phyloP scores from a whole-genome alignment of 2,329 filamentous ascomycete genomes.

The Alternaria sp. region DNA sequence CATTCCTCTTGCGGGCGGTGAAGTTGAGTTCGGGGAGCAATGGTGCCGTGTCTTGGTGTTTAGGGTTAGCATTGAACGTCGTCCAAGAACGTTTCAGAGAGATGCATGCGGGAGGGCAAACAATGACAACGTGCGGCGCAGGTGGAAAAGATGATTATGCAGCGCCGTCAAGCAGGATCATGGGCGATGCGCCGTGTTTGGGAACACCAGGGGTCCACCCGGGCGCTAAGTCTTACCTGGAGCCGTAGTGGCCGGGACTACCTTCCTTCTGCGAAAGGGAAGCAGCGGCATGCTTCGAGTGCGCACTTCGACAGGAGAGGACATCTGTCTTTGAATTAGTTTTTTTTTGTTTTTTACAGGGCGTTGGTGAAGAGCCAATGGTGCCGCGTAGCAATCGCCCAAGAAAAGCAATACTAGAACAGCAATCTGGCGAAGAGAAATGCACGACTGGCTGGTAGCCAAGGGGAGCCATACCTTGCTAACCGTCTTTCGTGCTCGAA shows the following conservation, averaged over 20 bases:
- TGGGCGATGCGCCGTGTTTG: conserved; percentile 36
- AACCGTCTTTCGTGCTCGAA: background rate
- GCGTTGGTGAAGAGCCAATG: background rate
- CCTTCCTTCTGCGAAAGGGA: conserved; percentile 20
- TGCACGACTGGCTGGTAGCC: background rate
- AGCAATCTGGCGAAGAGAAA: conserved; percentile 21
- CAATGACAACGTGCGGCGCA: conserved; percentile 19
- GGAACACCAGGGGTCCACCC: conserved; percentile 21
- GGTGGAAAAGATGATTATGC: conserved; percentile 33
- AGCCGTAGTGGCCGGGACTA: conserved; percentile 13
- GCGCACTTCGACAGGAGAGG: background rate
- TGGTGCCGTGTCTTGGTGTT: conserved; percentile 27
- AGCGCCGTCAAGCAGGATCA: conserved; percentile 18
- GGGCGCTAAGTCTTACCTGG: conserved; percentile 29
- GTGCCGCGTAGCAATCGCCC: background rate
- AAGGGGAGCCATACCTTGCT: conserved; percentile 3
- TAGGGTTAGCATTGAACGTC: conserved; percentile 33
- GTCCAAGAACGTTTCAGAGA: conserved; percentile 6
- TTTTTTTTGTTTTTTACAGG: background rate
- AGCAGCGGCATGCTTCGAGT: conserved; percentile 14
- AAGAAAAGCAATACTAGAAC: conserved; percentile 23
- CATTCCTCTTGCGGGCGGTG: conserved; percentile 31
- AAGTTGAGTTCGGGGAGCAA: conserved; percentile 34
- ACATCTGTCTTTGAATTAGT: conserved; percentile 10
- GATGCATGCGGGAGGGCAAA: conserved; percentile 12